These are phyloP conservation scores for Theileria luwenshuni DNA, from an alignment of 169 alveolate species.

Conservation along the genomic window DNA sequence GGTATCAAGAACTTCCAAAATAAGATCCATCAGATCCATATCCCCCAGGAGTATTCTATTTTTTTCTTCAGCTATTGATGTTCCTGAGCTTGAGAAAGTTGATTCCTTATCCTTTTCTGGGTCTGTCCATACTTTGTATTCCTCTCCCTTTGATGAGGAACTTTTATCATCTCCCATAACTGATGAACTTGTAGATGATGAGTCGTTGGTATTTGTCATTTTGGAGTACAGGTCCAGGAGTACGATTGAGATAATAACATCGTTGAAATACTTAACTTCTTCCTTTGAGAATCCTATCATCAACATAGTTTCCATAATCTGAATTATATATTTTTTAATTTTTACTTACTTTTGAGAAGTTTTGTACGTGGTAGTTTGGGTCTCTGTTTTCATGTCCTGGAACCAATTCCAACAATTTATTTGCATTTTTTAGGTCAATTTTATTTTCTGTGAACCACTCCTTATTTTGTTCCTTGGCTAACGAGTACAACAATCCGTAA, in stretches of 20 bases:
- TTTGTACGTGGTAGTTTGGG: conserved; percentile 16
- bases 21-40: neutral
- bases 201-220: neutral
- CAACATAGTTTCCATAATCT: conserved; percentile 16
- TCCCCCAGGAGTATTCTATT: neutral
- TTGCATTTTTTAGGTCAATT: conserved; percentile 14
- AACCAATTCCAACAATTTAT: conserved; percentile 18
- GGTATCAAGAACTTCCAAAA: conserved; percentile 19
- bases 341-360: neutral
- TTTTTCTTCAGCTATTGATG: neutral
- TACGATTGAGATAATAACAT: conserved; percentile 34
- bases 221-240: conserved; percentile 23
- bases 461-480: conserved; percentile 20
- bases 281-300: conserved; percentile 48
- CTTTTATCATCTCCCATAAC: neutral
- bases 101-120: too few species aligned
- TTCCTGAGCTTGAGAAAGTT: neutral
- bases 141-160: too few species aligned
- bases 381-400: conserved; percentile 49
- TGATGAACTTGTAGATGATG: neutral
- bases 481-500: conserved; percentile 43
- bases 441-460: conserved; percentile 4
- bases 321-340: neutral
- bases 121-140: too few species aligned
- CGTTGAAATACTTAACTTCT: conserved; percentile 23